Base-by-base conservation (phyloP, 495 filamentous ascomycete genomes). In the Lindgomyces ingoldianus region DNA sequence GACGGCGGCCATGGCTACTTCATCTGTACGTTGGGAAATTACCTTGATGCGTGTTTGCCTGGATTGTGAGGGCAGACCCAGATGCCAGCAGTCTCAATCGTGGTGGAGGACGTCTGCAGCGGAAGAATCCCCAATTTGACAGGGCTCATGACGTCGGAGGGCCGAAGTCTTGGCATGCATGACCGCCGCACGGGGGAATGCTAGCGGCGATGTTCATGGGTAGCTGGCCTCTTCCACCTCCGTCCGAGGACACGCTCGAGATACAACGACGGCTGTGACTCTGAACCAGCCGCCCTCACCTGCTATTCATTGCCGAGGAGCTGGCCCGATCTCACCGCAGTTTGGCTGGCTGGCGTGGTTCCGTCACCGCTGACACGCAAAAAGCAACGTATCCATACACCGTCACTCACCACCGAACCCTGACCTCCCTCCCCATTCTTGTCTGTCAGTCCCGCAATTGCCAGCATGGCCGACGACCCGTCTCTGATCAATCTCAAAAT, bases 1-100 rank as follows among this genome's bases (percentile, higher is more conserved):
- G 75, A 81, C 41, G 77, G 78, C 21, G 74, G 68, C 62, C 77
- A 73, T 62, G 76, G 70, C 73, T 78, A 75, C 61, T 71, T 62
- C 60, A 69, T 75, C 72, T 47, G 44, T 4, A 47, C 44, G n/a
- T 14, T n/a, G n/a, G 33, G 33, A 6, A 39, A 39, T 39, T 39
- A 14, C 33, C n/a, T n/a, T n/a, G n/a, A n/a, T n/a, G n/a, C n/a
- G n/a, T n/a, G n/a, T n/a, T n/a, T n/a, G n/a, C n/a, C n/a, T n/a
- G n/a, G n/a, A n/a, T n/a, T n/a, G n/a, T n/a, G n/a, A n/a, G n/a
- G n/a, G n/a, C n/a, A n/a, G n/a, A n/a, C n/a, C n/a, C n/a, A n/a
- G n/a, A n/a, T n/a, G n/a, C n/a, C n/a, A n/a, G n/a, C n/a, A n/a
- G n/a, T n/a, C n/a, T n/a, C n/a, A n/a, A n/a, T n/a, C n/a, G n/a